Evolutionary conservation across 352 stramenopile genomes (phyloP), one percentile per base, ranked within the genome.

Genomic region (Phytophthora cryptogea): DNA sequence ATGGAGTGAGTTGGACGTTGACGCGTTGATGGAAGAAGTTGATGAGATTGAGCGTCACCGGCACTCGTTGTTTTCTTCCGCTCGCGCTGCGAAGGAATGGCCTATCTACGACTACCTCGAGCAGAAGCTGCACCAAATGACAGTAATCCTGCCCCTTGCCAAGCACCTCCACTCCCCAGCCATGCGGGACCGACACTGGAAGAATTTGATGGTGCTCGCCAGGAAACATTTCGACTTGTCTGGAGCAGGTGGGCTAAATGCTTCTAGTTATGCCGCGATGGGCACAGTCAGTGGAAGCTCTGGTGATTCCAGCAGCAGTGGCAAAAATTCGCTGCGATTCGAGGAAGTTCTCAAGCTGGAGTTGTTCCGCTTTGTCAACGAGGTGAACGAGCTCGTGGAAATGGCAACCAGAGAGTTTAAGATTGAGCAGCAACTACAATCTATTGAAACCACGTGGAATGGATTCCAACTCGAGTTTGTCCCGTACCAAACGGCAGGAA

Each of bases 321-420:
- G 28, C 14, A 71, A 78, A 41, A 78, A 17, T 8, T 63, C 69
- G 17, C 82, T 98, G 56, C 83, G 76, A 0, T 90, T 98, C 16
- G 83, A 97, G 65, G 91, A 98, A 53, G 94, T 98, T 51, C 83
- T 98, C 36, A 76, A 80, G 39, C 75, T 98, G n/a, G 89, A 98
- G 37, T 75, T 98, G 30, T 88, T 97, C 60, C 78, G 80, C 5
- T 93, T 97, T 54, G 93, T 97, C 17, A 95, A 95, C 47, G 90
- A 98, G 61, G 93, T 98, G 33, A 93, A 96, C 58, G 94, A 98
- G 44, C 80, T 98, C 17, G 90, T 98, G 2, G 94, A 98, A 67
- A 96, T 97, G 54, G 95, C 94, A 46, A 90, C 80, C 13, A 96
- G 97, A n/a, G 95, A 99, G 51, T 96, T 98, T 53, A 99, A 98